These are phyloP conservation scores for Wickerhamomyces tratensis DNA, from an alignment of 805 yeast species.

Conservation along the genomic window DNA sequence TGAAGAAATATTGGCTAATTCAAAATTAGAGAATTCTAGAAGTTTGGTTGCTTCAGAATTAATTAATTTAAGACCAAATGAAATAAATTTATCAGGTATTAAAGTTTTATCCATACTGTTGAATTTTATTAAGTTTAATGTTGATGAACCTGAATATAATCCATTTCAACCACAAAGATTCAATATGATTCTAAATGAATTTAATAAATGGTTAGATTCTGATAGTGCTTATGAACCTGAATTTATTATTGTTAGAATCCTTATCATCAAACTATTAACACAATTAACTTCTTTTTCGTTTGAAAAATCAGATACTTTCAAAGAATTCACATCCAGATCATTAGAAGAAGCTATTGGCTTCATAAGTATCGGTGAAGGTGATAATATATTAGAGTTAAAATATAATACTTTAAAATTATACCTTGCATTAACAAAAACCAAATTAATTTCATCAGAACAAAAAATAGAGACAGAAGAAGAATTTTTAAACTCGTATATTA, in stretches of 20 bases:
- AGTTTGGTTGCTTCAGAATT: slow-evolving; percentile 58
- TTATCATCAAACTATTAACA: slow-evolving; percentile 36
- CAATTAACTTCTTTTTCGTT: slow-evolving; percentile 10
- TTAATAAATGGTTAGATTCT: slow-evolving; percentile 51
- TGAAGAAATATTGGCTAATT: slow-evolving; percentile 25
- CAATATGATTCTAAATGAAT: slow-evolving; percentile 45
- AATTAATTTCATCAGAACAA: slow-evolving; percentile 18
- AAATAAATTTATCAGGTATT: slow-evolving; percentile 34
- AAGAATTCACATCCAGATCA: slow-evolving; percentile 27
- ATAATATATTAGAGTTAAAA: slow-evolving; percentile 30
- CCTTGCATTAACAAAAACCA: slow-evolving; percentile 18
- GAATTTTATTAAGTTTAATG: slow-evolving; percentile 23
- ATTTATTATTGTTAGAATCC: slow-evolving; percentile 42
- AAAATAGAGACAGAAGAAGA: slow-evolving; percentile 27
- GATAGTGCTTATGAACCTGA: slow-evolving; percentile 49
- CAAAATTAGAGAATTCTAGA: slow-evolving; percentile 40
- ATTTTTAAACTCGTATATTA: slow-evolving; percentile 31
- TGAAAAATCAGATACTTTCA: slow-evolving; percentile 22
- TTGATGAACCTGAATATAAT: slow-evolving; percentile 20
- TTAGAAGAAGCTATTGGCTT: slow-evolving; percentile 36
- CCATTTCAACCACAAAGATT: slow-evolving; percentile 57
- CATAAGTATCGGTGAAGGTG: slow-evolving; percentile 27
- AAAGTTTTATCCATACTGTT: slow-evolving; percentile 37
- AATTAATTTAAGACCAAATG: slow-evolving; percentile 38
- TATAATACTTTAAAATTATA: slow-evolving; percentile 37